Evolutionary conservation across 805 yeast genomes (phyloP).

Genomic region (Metschnikowia rubicola): DNA sequence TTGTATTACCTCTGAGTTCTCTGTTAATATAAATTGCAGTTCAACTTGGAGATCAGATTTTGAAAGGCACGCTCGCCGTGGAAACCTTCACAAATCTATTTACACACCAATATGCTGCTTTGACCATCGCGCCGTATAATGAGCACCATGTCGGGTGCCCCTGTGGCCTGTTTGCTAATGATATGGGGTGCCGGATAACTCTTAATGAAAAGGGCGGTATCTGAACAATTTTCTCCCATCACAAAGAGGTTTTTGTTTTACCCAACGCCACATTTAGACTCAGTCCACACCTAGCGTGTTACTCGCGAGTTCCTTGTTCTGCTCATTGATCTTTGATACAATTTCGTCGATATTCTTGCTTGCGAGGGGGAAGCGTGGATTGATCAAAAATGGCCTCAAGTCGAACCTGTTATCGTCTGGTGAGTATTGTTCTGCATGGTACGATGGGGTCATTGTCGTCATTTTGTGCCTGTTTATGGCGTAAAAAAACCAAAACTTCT

Average conservation of each 20-base stretch:
- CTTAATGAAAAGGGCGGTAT: too few species aligned
- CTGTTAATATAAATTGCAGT: too few species aligned
- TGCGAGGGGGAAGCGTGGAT: slow-evolving; percentile 88
- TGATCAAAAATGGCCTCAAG: slow-evolving; percentile 89
- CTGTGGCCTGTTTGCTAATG: too few species aligned
- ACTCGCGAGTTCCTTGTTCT: slow-evolving; percentile 24
- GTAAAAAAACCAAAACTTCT: slow-evolving; percentile 86
- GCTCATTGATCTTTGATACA: slow-evolving; percentile 54
- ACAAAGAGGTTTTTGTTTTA: not conserved
- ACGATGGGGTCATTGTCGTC: slow-evolving; percentile 95
- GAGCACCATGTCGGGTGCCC: too few species aligned
- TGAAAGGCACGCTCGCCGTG: too few species aligned
- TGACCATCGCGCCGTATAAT: too few species aligned
- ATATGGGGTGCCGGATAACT: too few species aligned
- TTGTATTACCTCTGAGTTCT: too few species aligned
- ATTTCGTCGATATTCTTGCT: slow-evolving; percentile 81
- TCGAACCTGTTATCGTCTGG: slow-evolving; percentile 98
- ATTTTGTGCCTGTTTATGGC: slow-evolving; percentile 95
- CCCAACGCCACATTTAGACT: not conserved
- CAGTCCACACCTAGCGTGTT: slow-evolving; percentile 46
- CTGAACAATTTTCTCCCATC: not conserved
- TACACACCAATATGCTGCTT: too few species aligned
- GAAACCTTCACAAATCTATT: too few species aligned
- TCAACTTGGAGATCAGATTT: too few species aligned
- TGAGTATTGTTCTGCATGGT: slow-evolving; percentile 96